phyloP scores from a whole-genome alignment of 2,329 filamentous ascomycete species.

The Hypoxylon sp. region DNA sequence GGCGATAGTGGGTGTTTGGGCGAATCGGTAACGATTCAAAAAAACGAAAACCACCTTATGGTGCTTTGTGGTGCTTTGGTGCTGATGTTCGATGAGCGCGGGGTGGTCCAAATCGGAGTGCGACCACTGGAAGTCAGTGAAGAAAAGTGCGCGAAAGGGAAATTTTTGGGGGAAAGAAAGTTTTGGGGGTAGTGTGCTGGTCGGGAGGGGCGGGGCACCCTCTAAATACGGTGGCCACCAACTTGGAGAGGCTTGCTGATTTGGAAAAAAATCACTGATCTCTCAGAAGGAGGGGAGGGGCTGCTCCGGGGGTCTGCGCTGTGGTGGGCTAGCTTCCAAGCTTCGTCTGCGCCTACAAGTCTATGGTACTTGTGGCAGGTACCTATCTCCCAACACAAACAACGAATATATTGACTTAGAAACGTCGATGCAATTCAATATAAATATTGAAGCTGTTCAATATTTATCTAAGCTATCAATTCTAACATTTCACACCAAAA shows the following conservation, averaged over 20 bases:
- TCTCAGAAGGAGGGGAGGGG: constrained; percentile 35
- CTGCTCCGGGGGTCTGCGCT: constrained; percentile 39
- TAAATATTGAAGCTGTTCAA: not conserved
- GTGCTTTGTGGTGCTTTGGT: not conserved
- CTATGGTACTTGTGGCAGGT: constrained; percentile 23
- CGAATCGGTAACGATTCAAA: constrained; percentile 7
- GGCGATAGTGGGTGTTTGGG: constrained; percentile 5
- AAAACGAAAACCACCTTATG: not conserved
- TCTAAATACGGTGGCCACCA: constrained; percentile 50
- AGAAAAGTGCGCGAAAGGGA: constrained; percentile 35
- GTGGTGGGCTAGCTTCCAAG: constrained; percentile 34
- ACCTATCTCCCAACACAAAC: constrained; percentile 22
- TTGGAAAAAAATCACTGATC: constrained; percentile 48
- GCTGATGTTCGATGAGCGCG: not conserved
- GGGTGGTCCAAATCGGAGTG: constrained; percentile 16
- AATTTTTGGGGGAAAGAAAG: constrained; percentile 47
- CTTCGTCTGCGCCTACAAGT: constrained; percentile 13
- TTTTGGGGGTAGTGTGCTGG: constrained; percentile 48
- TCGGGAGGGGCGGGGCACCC: constrained; percentile 48
- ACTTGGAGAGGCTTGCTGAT: constrained; percentile 47
- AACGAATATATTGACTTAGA: constrained; percentile 10
- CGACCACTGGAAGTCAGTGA: constrained; percentile 41
- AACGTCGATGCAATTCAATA: constrained; percentile 23
- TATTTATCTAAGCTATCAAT: constrained; percentile 6
- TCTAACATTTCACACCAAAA: constrained; percentile 22